Percentiles rank a stretch among this genome's conserved stretches.
Evolutionary conservation across 2,329 filamentous ascomycete genomes (phyloP).

Genomic region (Xylariaceae sp.): DNA sequence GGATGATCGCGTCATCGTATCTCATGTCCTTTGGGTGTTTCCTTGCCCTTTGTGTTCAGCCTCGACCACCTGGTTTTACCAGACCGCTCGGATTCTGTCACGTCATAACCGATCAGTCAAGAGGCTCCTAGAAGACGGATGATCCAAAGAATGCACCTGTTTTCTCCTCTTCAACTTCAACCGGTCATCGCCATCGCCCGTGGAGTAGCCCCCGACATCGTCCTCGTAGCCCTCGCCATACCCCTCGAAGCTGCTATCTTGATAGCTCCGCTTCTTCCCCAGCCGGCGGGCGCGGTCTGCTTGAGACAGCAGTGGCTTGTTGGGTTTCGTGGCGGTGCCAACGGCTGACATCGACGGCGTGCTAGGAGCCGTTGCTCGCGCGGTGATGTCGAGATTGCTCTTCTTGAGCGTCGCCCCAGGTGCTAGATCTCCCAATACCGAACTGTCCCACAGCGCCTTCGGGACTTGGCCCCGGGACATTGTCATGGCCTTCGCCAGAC

Average conservation of each 20-base stretch:
- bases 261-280: constrained; percentile 70
- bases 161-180: constrained; percentile 57
- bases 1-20: constrained; percentile 12
- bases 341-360: constrained; percentile 41
- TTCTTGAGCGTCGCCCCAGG: constrained; percentile 35
- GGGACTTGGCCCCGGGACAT: constrained; percentile 54
- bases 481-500: constrained; percentile 46
- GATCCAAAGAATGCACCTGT: constrained; percentile 46
- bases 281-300: constrained; percentile 55
- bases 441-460: constrained; percentile 50
- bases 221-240: constrained; percentile 70
- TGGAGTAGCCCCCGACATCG: constrained; percentile 64
- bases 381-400: constrained; percentile 36
- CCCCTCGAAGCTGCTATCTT: constrained; percentile 68
- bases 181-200: constrained; percentile 62
- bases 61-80: constrained; percentile 39
- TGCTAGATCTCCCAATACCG: constrained; percentile 52
- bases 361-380: constrained; percentile 46
- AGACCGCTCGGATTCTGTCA: constrained; percentile 43
- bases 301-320: constrained; percentile 37
- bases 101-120: constrained; percentile 37
- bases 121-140: constrained; percentile 26
- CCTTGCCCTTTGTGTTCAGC: constrained; percentile 54
- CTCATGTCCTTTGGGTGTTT: constrained; percentile 34
- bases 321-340: constrained; percentile 26